Evolutionary conservation across 2,329 filamentous ascomycete genomes (phyloP).

Genomic region (Beauveria sp.): DNA sequence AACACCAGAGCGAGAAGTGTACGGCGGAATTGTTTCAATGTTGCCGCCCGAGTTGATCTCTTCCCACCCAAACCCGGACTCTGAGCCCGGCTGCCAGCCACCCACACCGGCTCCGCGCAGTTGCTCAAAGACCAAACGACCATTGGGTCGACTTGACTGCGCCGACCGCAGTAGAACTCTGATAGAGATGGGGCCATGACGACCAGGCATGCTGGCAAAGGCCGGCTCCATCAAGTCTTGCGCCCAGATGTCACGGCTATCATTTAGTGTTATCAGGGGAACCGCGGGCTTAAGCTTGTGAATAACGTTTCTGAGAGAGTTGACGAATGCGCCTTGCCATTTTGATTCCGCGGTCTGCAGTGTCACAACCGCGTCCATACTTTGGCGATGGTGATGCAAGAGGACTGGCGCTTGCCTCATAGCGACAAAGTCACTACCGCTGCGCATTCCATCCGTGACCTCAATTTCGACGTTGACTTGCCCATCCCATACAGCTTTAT

Average conservation of each 20-base stretch:
- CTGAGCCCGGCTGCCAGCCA: constrained; percentile 18
- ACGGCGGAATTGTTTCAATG: constrained; percentile 26
- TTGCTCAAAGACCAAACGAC: background rate
- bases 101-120: constrained; percentile 17
- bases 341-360: background rate
- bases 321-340: background rate
- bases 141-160: background rate
- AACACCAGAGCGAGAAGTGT: constrained; percentile 5
- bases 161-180: constrained; percentile 21
- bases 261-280: background rate
- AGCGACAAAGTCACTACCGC: background rate
- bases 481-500: background rate
- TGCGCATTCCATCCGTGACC: background rate
- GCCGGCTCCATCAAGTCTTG: constrained; percentile 29
- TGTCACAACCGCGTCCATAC: background rate
- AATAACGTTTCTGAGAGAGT: background rate
- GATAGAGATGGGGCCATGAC: constrained; percentile 20
- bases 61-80: constrained; percentile 12
- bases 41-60: constrained; percentile 19
- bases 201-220: constrained; percentile 26
- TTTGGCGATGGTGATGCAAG: constrained; percentile 10
- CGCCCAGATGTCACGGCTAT: constrained; percentile 23
- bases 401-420: constrained; percentile 8
- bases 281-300: background rate
- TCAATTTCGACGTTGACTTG: background rate